A percentile compares a stretch with the other conserved stretches of the same genome.
phyloP scores from a whole-genome alignment of 177 flowering plant genomes.

The Vitis hybrid region DNA sequence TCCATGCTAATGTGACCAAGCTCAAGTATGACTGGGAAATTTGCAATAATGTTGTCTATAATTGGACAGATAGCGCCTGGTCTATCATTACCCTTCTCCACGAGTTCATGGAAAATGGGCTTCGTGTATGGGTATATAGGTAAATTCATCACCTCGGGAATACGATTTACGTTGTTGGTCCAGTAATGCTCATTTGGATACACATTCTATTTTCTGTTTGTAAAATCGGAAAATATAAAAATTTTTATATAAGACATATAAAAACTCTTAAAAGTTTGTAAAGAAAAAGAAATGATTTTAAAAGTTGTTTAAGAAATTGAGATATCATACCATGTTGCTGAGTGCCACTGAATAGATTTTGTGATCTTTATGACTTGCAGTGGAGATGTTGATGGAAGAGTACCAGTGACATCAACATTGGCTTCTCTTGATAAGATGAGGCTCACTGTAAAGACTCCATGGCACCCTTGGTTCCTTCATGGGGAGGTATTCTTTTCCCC shows the following conservation, averaged over 20 bases:
- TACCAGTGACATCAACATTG: slow-evolving; percentile 68
- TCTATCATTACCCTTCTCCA: slow-evolving; percentile 44
- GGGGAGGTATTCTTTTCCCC: slow-evolving; percentile 38
- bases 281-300: too few relatives aligned
- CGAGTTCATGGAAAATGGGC: slow-evolving; percentile 45
- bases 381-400: slow-evolving; percentile 70
- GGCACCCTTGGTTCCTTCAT: slow-evolving; percentile 52
- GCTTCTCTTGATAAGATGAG: slow-evolving; percentile 48
- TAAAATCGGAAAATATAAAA: too few relatives aligned
- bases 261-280: too few relatives aligned
- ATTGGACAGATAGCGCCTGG: slow-evolving; percentile 45
- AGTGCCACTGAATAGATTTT: background rate
- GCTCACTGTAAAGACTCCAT: slow-evolving; percentile 31
- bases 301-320: too few relatives aligned
- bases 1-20: slow-evolving; percentile 72
- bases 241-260: too few relatives aligned
- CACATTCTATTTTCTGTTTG: too few relatives aligned
- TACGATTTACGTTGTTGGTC: too few relatives aligned
- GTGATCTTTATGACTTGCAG: slow-evolving; percentile 28
- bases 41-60: slow-evolving; percentile 43
- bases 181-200: too few relatives aligned
- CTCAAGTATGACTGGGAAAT: slow-evolving; percentile 47
- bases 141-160: slow-evolving; percentile 6
- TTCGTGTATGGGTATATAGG: slow-evolving; percentile 74
- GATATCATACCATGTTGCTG: background rate